These are phyloP conservation scores for Talaromyces adpressus DNA, from an alignment of 495 filamentous ascomycete species.

Conservation along the genomic window DNA sequence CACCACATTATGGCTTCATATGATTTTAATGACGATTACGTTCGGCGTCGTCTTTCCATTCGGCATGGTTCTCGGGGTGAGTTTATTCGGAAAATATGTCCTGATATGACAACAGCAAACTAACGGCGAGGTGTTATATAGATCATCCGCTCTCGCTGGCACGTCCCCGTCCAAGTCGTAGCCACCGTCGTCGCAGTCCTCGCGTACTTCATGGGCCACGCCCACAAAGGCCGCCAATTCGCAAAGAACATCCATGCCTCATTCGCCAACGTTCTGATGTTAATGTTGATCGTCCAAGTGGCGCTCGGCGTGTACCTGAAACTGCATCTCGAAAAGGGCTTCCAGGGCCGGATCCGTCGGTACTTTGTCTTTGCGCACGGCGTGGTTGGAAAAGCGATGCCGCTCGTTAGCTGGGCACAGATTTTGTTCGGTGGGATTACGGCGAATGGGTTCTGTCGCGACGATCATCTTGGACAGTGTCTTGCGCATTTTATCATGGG, in stretches of 20 bases:
- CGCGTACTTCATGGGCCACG: slow-evolving; percentile 86
- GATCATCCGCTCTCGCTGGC: slow-evolving; percentile 88
- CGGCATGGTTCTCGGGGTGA: slow-evolving; percentile 91
- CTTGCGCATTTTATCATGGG: slow-evolving; percentile 98
- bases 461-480: slow-evolving; percentile 88
- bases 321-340: slow-evolving; percentile 76
- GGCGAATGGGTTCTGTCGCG: slow-evolving; percentile 86
- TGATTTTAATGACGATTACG: slow-evolving; percentile 75
- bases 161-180: slow-evolving; percentile 80
- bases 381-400: slow-evolving; percentile 78
- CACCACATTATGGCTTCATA: slow-evolving; percentile 85
- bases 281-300: slow-evolving; percentile 70
- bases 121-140: slow-evolving; percentile 21
- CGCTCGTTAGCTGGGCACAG: slow-evolving; percentile 82
- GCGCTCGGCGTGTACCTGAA: slow-evolving; percentile 81
- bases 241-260: slow-evolving; percentile 72
- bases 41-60: slow-evolving; percentile 90
- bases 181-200: slow-evolving; percentile 68
- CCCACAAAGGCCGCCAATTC: slow-evolving; percentile 85
- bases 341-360: slow-evolving; percentile 70
- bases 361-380: slow-evolving; percentile 68
- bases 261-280: slow-evolving; percentile 73
- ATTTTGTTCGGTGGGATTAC: slow-evolving; percentile 97
- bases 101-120: neutral
- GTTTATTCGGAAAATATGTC: slow-evolving; percentile 17